phyloP scores from a whole-genome alignment of 2,329 filamentous ascomycete species.

The Cercospora sojina region DNA sequence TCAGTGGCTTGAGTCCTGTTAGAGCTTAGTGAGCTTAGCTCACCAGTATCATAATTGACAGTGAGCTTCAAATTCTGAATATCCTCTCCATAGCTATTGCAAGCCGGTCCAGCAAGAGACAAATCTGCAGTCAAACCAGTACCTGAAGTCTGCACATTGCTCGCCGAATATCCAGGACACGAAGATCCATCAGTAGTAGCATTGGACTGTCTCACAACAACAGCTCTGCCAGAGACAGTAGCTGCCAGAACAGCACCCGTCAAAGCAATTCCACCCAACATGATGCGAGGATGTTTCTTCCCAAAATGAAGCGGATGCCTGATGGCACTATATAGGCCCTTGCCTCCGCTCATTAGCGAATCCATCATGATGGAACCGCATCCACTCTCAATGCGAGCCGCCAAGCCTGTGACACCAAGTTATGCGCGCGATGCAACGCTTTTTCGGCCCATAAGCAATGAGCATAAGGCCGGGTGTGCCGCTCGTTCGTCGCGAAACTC shows the following conservation, averaged over 20 bases:
- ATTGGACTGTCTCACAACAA: slow-evolving; percentile 8
- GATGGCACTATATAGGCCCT: slow-evolving; percentile 5
- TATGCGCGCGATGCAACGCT: not conserved
- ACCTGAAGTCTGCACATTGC: slow-evolving; percentile 28
- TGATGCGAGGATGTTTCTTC: slow-evolving; percentile 1
- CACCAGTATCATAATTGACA: slow-evolving; percentile 34
- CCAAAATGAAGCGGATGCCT: not conserved
- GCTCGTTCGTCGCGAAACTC: not conserved
- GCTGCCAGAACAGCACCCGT: slow-evolving; percentile 13
- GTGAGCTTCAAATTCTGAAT: slow-evolving; percentile 29
- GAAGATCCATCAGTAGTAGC: not conserved
- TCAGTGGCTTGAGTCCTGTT: not conserved
- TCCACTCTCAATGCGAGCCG: not conserved
- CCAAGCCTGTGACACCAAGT: not conserved
- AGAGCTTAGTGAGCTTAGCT: slow-evolving; percentile 14
- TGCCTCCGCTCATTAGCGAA: not conserved
- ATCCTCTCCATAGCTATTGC: slow-evolving; percentile 37
- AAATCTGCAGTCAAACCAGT: slow-evolving; percentile 34
- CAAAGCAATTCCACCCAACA: slow-evolving; percentile 10
- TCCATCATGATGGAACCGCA: not conserved
- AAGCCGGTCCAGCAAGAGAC: slow-evolving; percentile 31
- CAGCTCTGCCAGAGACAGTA: slow-evolving; percentile 13
- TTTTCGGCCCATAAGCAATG: not conserved
- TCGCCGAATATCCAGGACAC: slow-evolving; percentile 37
- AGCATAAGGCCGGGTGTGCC: not conserved